Conservation (phyloP, 2,329 filamentous ascomycete species). For the Aureobasidium sp. region DNA sequence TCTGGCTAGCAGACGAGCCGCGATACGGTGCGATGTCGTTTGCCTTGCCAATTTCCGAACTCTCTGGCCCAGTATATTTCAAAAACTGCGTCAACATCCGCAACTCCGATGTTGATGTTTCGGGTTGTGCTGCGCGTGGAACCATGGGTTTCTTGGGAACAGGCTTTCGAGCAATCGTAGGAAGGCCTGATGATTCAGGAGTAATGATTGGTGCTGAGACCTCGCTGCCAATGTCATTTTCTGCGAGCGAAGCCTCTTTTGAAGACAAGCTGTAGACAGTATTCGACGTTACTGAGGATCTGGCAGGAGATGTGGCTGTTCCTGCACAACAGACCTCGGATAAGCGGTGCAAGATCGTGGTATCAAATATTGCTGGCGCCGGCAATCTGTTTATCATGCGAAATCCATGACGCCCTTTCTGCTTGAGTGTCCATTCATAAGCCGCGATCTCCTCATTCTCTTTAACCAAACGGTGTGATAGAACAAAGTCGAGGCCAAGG, state of each 20-base stretch:
- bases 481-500: neutral
- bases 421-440: conserved; percentile 5
- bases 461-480: neutral
- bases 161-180: neutral
- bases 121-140: neutral
- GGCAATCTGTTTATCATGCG: conserved; percentile 3
- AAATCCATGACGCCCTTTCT: neutral
- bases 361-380: neutral
- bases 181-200: neutral
- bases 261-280: neutral
- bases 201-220: neutral
- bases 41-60: too few relatives aligned
- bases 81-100: neutral
- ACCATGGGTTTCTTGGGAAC: neutral
- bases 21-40: too few relatives aligned
- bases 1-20: too few relatives aligned
- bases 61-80: conserved; percentile 3
- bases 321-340: neutral
- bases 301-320: too few relatives aligned
- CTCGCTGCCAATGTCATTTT: neutral
- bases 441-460: conserved; percentile 9
- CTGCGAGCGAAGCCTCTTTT: neutral
- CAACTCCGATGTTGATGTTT: neutral
- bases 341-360: neutral
- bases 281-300: neutral